Evolutionary conservation across 257 asterid species (phyloP), one percentile per base, ranked within the genome.

Genomic region (Schizonepeta tenuifolia): DNA sequence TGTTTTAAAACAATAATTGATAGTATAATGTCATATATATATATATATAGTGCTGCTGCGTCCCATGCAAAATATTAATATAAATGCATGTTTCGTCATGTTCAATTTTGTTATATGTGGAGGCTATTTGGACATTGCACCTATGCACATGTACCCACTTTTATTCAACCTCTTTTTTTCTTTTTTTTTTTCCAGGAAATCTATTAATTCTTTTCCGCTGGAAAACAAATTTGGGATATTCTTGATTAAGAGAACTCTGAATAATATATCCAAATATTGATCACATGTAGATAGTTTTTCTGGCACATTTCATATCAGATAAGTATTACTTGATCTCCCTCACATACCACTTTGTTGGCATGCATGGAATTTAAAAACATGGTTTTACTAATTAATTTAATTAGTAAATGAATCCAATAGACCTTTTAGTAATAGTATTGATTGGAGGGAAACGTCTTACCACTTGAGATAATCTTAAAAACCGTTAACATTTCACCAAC

Each of bases 11-110:
- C 67, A 74, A 65, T 31, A 41, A 66, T 56, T 33, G 51, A 35
- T 21, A 13, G 28, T 65, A 43, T n/a, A n/a, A n/a, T n/a, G n/a
- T n/a, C n/a, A n/a, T n/a, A n/a, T n/a, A n/a, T n/a, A n/a, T n/a
- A n/a, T n/a, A n/a, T n/a, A 53, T 64, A 65, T 31, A 51, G 0
- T 49, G 9, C 33, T 28, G 3, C 22, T 13, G 26, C 56, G 43
- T 14, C 60, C 41, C 53, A 47, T 49, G 46, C 62, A 36, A 20
- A 47, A 6, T 17, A n/a, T 17, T 50, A 18, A 20, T 4, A 72
- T 59, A 4, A 41, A 13, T 57, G 60, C 75, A 28, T 71, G 73
- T 36, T 69, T 69, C 6, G 24, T 71, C 53, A 61, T 43, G 67
- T 22, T 40, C 47, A 18, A 40, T 50, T 67, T 28, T 47, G 72